Evolutionary conservation across 306 rosid species (phyloP).

Genomic region (Trifolium pratense): DNA sequence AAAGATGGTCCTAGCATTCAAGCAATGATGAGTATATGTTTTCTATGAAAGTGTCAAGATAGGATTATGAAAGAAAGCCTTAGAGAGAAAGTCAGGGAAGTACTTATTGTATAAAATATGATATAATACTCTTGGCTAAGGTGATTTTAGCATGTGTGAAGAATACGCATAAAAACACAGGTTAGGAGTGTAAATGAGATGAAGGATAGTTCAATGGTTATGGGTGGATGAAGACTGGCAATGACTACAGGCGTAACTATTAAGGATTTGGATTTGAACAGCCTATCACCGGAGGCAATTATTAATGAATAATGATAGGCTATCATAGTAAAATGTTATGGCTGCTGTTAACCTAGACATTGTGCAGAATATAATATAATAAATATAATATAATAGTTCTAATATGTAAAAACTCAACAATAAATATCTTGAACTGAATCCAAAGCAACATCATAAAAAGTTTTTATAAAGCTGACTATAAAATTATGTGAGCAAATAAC

Average conservation of each 20-base stretch:
- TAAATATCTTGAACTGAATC: constrained; percentile 18
- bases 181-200: constrained; percentile 7
- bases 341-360: not conserved
- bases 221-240: not conserved
- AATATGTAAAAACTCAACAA: constrained; percentile 8
- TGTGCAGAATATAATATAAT: constrained; percentile 10
- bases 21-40: not conserved
- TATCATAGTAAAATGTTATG: not conserved
- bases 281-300: not conserved
- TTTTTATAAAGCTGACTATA: constrained; percentile 17
- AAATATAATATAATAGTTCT: constrained; percentile 28
- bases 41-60: not conserved
- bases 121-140: constrained; percentile 4
- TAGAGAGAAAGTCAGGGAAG: not conserved
- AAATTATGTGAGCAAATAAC: constrained; percentile 35
- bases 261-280: constrained; percentile 1
- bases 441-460: constrained; percentile 14
- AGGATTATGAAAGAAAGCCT: not conserved
- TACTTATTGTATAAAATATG: not conserved
- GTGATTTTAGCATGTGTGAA: not conserved
- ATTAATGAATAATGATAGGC: not conserved
- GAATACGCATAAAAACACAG: not conserved
- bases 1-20: constrained; percentile 23
- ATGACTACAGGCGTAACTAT: not conserved
- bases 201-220: not conserved